Evolutionary conservation across 768 basidiomycete genomes (phyloP), one percentile per base, ranked within the genome.

Genomic region (Phlebiopsis gigantea): DNA sequence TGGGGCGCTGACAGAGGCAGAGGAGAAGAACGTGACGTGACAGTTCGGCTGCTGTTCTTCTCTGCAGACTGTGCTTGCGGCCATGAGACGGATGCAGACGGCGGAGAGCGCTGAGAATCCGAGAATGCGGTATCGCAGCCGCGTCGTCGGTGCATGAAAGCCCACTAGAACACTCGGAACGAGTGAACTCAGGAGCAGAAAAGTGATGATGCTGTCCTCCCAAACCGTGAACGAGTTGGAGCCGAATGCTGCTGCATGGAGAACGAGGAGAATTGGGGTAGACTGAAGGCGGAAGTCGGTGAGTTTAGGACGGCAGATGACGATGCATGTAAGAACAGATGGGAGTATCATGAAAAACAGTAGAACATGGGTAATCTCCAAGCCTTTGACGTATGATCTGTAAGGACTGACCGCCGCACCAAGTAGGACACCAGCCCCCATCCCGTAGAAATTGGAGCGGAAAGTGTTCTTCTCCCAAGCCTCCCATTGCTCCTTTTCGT

Each of bases 221-320:
- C 94, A 98, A 69, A 98, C 82, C n/a, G 90, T 92, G 75, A 92
- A 96, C 0, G 94, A 97, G 74, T 98, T 98, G 24, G 94, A 96
- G 15, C 87, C 80, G 71, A 96, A 96, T 6, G 87, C 75, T 3
- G 88, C 53, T 1, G 85, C 71, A 64, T 98, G 94, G 2, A 93
- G 74, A 55, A 83, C 55, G 54, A 88, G 77, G 30, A 84, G 71
- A 39, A 88, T 60, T 1, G 78, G 75, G 1, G 71, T 43, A 34
- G 58, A 65, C 15, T 56, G 56, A 41, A 55, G 58, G 47, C 30
- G 57, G 49, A 53, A 52, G 15, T 54, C 46, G 15, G 62, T 63
- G 41, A 77, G 55, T 4, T 66, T 64, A 8, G 75, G 74, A 22
- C 71, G 70, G 24, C 76, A 76, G 1, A 72, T 72, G 43, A 78